Evolutionary conservation across 169 alveolate genomes (phyloP).

Genomic region (Eimeria sp.): DNA sequence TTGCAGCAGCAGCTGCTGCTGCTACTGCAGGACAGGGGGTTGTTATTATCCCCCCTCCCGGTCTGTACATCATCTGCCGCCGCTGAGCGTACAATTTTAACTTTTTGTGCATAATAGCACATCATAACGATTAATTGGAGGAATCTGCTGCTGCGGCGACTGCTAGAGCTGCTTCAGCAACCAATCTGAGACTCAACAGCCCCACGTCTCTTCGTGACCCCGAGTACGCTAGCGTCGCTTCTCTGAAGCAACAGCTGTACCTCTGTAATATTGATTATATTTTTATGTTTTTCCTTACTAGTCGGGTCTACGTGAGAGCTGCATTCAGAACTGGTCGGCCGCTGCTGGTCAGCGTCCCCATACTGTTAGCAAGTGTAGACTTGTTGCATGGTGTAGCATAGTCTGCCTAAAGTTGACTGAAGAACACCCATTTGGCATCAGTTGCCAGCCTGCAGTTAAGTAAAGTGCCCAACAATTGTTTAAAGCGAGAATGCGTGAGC

Average conservation of each 20-base stretch:
- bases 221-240: constrained; percentile 11
- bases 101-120: neutral
- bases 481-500: too few species aligned
- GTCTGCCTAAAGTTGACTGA: neutral
- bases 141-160: neutral
- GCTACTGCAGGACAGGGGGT: constrained; percentile 25
- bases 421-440: too few species aligned
- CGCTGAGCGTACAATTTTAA: neutral
- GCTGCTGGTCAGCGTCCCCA: neutral
- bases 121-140: neutral
- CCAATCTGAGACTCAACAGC: constrained; percentile 9
- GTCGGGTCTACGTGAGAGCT: neutral
- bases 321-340: neutral
- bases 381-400: neutral
- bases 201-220: constrained; percentile 31
- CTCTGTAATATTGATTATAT: neutral
- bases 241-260: neutral
- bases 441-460: too few species aligned
- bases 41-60: neutral
- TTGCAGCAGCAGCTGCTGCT: constrained; percentile 21
- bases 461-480: too few species aligned
- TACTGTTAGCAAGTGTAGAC: neutral
- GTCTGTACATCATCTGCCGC: neutral
- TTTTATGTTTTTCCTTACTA: neutral
- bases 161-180: constrained; percentile 1